Percentiles rank a stretch among this genome's conserved stretches.
Conservation (phyloP, 306 rosid genomes). For the Gastrolobium bilobum region DNA sequence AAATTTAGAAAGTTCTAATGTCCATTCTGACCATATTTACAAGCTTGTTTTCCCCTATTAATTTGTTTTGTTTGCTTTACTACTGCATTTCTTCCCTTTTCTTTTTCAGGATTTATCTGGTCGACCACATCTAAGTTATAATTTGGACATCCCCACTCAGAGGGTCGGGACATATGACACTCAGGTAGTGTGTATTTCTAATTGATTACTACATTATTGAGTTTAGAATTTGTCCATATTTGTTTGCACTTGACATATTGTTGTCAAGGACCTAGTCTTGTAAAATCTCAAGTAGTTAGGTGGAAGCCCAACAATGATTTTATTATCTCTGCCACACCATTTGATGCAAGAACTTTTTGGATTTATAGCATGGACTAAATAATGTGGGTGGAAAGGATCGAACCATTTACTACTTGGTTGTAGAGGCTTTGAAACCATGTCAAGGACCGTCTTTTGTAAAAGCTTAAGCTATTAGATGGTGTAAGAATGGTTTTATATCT, state of each 20-base stretch:
- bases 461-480: background rate
- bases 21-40: constrained; percentile 15
- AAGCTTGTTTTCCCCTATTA: background rate
- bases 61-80: constrained; percentile 7
- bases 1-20: constrained; percentile 5
- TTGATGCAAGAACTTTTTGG: constrained; percentile 7
- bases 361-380: background rate
- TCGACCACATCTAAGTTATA: constrained; percentile 78
- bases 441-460: background rate
- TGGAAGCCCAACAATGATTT: background rate
- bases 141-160: constrained; percentile 79
- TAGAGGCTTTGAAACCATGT: background rate
- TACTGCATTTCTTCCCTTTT: background rate
- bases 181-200: constrained; percentile 65
- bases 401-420: background rate
- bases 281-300: background rate
- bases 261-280: background rate
- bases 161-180: constrained; percentile 93
- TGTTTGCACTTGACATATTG: constrained; percentile 25
- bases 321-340: background rate
- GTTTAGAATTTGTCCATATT: constrained; percentile 26
- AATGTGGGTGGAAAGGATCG: background rate
- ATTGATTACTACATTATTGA: constrained; percentile 10
- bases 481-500: background rate
- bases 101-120: constrained; percentile 86